Conservation (phyloP, 768 basidiomycete species). For the Macrolepiota fuliginosa region DNA sequence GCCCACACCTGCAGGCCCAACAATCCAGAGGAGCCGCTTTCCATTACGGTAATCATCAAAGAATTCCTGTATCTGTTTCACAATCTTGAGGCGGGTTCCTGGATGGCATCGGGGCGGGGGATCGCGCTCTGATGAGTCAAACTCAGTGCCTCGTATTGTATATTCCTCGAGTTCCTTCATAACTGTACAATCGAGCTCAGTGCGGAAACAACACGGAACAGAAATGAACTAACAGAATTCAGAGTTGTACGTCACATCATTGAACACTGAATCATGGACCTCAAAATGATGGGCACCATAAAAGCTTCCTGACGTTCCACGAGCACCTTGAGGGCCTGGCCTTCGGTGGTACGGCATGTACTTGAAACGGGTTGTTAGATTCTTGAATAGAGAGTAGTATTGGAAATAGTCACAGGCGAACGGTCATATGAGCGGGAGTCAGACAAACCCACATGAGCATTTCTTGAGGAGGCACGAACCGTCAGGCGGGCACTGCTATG, state of each 20-base stretch:
- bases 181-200: not conserved
- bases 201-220: rapidly evolving
- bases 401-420: too few relatives aligned
- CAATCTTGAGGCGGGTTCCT: not conserved
- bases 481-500: too few relatives aligned
- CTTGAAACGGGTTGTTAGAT: not conserved
- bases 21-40: not conserved
- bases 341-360: not conserved
- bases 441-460: too few relatives aligned
- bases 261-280: not conserved
- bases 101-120: not conserved
- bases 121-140: not conserved
- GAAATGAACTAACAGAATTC: not conserved
- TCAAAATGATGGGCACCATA: not conserved
- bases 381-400: too few relatives aligned
- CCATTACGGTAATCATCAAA: not conserved
- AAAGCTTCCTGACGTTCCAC: not conserved
- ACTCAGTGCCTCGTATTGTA: not conserved
- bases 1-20: not conserved
- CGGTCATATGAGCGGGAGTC: too few relatives aligned
- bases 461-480: too few relatives aligned
- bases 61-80: not conserved
- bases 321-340: not conserved
- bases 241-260: not conserved
- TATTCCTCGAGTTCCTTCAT: not conserved